Conservation (phyloP, 106 monocot genomes). For the Platanthera zijinensis region DNA sequence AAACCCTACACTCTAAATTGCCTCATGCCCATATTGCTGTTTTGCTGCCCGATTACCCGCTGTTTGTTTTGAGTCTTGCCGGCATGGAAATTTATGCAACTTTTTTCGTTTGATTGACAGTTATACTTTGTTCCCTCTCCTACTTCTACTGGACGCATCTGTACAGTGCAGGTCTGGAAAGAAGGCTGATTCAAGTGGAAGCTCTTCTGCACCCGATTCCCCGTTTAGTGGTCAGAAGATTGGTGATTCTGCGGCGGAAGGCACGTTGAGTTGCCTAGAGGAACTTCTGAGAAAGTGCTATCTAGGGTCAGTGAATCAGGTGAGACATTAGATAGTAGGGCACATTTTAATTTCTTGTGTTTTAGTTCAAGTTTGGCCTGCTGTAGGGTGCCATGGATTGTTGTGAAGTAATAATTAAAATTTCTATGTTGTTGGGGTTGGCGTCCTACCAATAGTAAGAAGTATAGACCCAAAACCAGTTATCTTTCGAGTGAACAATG, state of each 20-base stretch:
- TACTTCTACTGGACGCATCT: conserved; percentile 71
- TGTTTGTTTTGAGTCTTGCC: not conserved
- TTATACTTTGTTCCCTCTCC: conserved; percentile 71
- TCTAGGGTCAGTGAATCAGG: conserved; percentile 80
- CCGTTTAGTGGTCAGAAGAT: conserved; percentile 20
- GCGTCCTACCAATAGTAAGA: no score
- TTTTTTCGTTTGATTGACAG: conserved; percentile 23
- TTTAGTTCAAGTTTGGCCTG: not conserved
- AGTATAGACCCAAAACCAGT: no score
- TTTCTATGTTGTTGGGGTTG: no score
- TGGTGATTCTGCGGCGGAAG: conserved; percentile 61
- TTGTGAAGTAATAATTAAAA: not conserved
- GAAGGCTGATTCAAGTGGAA: conserved; percentile 11
- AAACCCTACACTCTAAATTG: not conserved
- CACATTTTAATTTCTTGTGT: not conserved
- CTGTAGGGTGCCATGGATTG: not conserved
- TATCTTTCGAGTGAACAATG: no score
- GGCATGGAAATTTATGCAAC: not conserved
- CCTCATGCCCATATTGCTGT: not conserved
- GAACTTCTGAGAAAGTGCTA: conserved; percentile 69
- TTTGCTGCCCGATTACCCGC: not conserved
- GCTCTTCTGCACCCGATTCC: not conserved
- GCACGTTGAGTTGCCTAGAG: conserved; percentile 57
- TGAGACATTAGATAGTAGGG: conserved; percentile 2
- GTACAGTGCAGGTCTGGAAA: conserved; percentile 44